These are phyloP conservation scores for Rhamnella rubrinervis DNA, from an alignment of 331 rosid species.

Conservation along the genomic window DNA sequence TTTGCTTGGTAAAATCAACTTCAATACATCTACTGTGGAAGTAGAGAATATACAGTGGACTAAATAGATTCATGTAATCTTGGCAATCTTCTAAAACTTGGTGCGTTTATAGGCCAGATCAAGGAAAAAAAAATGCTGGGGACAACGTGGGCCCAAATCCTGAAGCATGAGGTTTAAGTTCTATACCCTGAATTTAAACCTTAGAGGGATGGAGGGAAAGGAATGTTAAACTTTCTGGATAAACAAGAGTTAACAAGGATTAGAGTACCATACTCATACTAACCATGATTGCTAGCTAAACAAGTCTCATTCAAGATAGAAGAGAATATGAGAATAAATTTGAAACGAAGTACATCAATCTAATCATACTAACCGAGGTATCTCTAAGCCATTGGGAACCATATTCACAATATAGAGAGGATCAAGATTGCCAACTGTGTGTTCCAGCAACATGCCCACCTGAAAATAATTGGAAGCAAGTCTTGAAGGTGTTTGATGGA, in stretches of 20 bases:
- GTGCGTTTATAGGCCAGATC: not conserved
- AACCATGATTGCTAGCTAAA: not conserved
- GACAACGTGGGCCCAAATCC: not conserved
- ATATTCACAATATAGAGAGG: conserved; percentile 96
- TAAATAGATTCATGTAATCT: not conserved
- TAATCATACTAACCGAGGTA: conserved; percentile 74
- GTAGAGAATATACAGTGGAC: too few relatives aligned
- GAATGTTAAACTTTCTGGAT: too few relatives aligned
- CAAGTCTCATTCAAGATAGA: not conserved
- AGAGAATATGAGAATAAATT: not conserved
- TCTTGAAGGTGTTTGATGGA: conserved; percentile 13
- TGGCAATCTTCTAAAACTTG: not conserved
- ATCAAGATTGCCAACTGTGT: conserved; percentile 97
- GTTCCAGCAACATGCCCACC: conserved; percentile 95
- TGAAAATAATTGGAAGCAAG: conserved; percentile 38
- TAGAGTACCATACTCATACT: too few relatives aligned
- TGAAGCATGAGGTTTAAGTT: too few relatives aligned
- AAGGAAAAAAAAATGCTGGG: not conserved
- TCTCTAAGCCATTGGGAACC: conserved; percentile 95
- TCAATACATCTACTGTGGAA: too few relatives aligned
- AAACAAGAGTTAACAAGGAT: too few relatives aligned
- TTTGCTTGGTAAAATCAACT: too few relatives aligned
- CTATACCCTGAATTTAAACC: too few relatives aligned
- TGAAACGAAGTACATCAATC: conserved; percentile 2
- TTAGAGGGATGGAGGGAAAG: too few relatives aligned